These are phyloP conservation scores for Cytospora chrysosperma DNA, from an alignment of 2,329 filamentous ascomycete species.

Conservation along the genomic window DNA sequence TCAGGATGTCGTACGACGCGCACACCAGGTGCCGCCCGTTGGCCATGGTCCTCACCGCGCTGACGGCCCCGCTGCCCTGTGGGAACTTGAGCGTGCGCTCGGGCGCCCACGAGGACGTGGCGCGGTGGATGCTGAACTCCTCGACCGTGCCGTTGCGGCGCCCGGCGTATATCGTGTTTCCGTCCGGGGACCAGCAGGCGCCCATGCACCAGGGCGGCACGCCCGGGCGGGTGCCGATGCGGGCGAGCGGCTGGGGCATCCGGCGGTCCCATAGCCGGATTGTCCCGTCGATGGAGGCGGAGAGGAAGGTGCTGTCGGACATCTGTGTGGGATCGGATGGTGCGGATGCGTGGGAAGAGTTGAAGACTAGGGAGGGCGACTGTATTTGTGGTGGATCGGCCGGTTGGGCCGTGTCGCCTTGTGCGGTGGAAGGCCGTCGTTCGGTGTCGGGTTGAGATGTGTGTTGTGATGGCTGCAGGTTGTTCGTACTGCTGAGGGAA, in stretches of 20 bases:
- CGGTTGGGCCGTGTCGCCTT: constrained; percentile 12
- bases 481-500: background rate
- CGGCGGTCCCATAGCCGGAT: constrained; percentile 93
- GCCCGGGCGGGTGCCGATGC: constrained; percentile 69
- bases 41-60: constrained; percentile 83
- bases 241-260: constrained; percentile 72
- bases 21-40: constrained; percentile 92
- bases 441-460: constrained; percentile 22
- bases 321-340: constrained; percentile 56
- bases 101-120: constrained; percentile 56
- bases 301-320: constrained; percentile 79
- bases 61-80: constrained; percentile 83
- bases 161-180: constrained; percentile 92
- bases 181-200: constrained; percentile 93
- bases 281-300: constrained; percentile 82
- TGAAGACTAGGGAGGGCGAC: constrained; percentile 40
- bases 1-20: constrained; percentile 80
- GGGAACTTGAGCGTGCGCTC: constrained; percentile 85
- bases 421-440: constrained; percentile 20
- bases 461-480: constrained; percentile 3
- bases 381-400: constrained; percentile 14
- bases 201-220: constrained; percentile 98
- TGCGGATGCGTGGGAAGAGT: constrained; percentile 36
- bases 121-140: constrained; percentile 85
- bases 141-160: constrained; percentile 90